Percentiles rank a stretch among this genome's conserved stretches.
phyloP scores from a whole-genome alignment of 1,284 basidiomycete genomes.

The Leccinum pachyderme region DNA sequence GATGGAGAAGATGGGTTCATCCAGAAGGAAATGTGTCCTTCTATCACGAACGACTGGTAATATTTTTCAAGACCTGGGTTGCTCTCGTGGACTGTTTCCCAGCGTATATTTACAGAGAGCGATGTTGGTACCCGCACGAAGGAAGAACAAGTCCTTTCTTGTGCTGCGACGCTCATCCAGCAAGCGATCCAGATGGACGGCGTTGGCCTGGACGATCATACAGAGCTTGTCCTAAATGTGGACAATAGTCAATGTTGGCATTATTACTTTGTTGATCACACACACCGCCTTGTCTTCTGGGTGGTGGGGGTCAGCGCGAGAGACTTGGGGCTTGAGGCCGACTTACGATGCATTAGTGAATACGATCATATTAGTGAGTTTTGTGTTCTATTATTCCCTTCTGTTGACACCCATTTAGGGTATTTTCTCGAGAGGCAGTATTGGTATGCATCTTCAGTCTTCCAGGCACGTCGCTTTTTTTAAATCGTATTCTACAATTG shows the following conservation, averaged over 20 bases:
- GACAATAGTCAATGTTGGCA: constrained; percentile 1
- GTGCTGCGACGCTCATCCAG: constrained; percentile 6
- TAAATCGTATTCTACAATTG: background rate
- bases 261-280: constrained; percentile 25
- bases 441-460: constrained; percentile 6
- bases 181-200: background rate
- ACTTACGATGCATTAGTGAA: constrained; percentile 8
- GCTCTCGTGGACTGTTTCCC: background rate
- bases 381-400: background rate
- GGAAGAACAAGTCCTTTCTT: constrained; percentile 4
- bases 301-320: constrained; percentile 1
- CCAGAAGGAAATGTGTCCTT: constrained; percentile 20
- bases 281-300: constrained; percentile 20
- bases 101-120: constrained; percentile 24
- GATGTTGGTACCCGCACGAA: constrained; percentile 3
- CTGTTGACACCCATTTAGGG: constrained; percentile 8
- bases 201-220: constrained; percentile 16
- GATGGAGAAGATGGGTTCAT: constrained; percentile 16
- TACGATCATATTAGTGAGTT: constrained; percentile 19
- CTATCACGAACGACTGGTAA: constrained; percentile 15
- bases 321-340: constrained; percentile 1
- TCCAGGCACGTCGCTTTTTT: background rate
- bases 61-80: background rate
- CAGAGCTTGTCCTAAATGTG: constrained; percentile 20
- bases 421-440: constrained; percentile 19